A percentile compares a stretch with the other conserved stretches of the same genome.
phyloP scores from a whole-genome alignment of 176 grass and related monocot species.

The Bromus sterilis region DNA sequence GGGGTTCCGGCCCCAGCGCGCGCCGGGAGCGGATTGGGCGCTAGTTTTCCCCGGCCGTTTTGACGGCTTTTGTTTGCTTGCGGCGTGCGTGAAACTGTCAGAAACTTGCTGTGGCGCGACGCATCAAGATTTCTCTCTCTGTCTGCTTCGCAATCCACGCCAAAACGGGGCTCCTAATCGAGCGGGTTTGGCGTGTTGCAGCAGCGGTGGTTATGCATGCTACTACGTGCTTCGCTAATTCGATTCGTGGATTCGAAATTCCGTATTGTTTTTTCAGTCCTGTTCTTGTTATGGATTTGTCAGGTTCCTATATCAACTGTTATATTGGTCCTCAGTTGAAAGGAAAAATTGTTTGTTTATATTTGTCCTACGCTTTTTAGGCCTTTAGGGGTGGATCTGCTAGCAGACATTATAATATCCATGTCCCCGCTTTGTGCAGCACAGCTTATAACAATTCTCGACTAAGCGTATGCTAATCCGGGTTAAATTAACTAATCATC shows the following conservation, averaged over 20 bases:
- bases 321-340: no score
- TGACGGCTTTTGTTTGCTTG: neutral
- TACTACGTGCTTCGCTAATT: no score
- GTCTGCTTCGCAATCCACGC: no score
- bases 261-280: neutral
- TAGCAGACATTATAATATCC: conserved; percentile 13
- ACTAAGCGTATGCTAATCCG: neutral
- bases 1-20: no score
- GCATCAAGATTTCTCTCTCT: no score
- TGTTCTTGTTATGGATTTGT: neutral
- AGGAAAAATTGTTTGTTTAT: no score
- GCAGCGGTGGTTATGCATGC: no score
- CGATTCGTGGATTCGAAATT: neutral
- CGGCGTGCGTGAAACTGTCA: neutral
- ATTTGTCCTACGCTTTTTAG: neutral
- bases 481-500: neutral
- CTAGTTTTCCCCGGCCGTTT: neutral
- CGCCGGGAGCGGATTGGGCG: neutral
- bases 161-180: no score
- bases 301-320: neutral
- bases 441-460: conserved; percentile 16
- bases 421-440: conserved; percentile 17
- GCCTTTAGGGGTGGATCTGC: conserved; percentile 4
- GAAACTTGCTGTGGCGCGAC: no score
- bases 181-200: no score